Base-by-base conservation (phyloP, 179 eudicot species). In the Actinidia arguta region DNA sequence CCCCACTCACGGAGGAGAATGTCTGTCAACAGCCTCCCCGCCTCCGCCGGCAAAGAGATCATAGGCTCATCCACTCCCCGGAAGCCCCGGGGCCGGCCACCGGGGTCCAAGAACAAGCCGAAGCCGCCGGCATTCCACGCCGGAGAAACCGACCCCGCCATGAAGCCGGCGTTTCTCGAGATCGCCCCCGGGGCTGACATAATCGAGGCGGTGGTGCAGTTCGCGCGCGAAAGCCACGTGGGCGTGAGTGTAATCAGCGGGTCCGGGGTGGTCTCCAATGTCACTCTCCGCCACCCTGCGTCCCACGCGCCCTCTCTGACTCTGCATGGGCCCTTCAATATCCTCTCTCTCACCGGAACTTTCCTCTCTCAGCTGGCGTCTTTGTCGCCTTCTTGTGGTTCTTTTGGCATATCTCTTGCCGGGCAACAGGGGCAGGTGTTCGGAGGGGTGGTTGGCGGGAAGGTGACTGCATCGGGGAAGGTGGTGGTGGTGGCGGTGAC, bases 381-480 rank as follows among this genome's bases (percentile, higher is more conserved):
- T 4, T 39, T n/a, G 0, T 67, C 72, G 0, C 25, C 69, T 24
- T 31, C 72, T 67, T 27, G 42, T 64, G 25, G 14, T 27, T 31
- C 72, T 39, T 67, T 67, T 17, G 72, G 72, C 3, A 39, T 67
- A 14, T 36, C 72, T 31, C 72, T 67, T 36, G 72, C 72, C 12
- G 72, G 72, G 72, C 72, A 36, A 67, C 47, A 67, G 8, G 72
- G 72, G 4, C 69, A 64, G 20, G 69, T 64, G 42, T 8, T 24
- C 27, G 69, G 69, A 64, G 69, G 69, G 39, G 13, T 25, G 42
- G 69, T 64, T 8, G 69, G 11, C 3, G 69, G 69, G 16, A 25
- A 64, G 13, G 69, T 64, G 13, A 27, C 5, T 13, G 69, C 69
- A 6, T 36, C 69, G 69, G 5, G 69, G 52, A 5, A 5, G 52